These are phyloP conservation scores for Erucastrum elatum DNA, from an alignment of 345 rosid species.

Conservation along the genomic window DNA sequence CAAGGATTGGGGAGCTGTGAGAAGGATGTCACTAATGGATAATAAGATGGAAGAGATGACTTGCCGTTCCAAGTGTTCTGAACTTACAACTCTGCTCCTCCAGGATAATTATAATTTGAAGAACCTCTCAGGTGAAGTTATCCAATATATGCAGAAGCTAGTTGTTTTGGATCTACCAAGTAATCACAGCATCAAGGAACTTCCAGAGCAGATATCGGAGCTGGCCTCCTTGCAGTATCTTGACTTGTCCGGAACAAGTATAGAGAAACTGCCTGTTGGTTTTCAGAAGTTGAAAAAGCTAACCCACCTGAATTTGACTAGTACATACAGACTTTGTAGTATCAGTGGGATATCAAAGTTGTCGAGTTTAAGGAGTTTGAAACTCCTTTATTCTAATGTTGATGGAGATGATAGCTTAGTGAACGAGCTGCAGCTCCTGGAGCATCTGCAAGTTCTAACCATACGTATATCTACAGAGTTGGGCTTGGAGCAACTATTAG, in stretches of 20 bases:
- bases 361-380: conserved; percentile 14
- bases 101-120: conserved; percentile 20
- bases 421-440: conserved; percentile 20
- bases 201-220: conserved; percentile 25
- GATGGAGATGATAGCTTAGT: not conserved
- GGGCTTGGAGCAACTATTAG: not conserved
- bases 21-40: conserved; percentile 38
- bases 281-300: conserved; percentile 18
- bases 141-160: conserved; percentile 29
- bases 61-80: conserved; percentile 11
- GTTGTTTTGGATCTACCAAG: conserved; percentile 38
- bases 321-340: not conserved
- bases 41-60: conserved; percentile 23
- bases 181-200: not conserved
- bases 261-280: conserved; percentile 22
- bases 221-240: conserved; percentile 25
- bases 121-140: conserved; percentile 12
- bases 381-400: not conserved
- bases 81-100: conserved; percentile 38
- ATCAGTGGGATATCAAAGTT: conserved; percentile 13
- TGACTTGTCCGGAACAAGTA: conserved; percentile 3
- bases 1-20: conserved; percentile 18
- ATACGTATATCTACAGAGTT: not conserved
- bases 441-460: conserved; percentile 7
- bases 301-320: conserved; percentile 13